phyloP scores from a whole-genome alignment of 495 filamentous ascomycete genomes.

The Trichoderma parareesei region DNA sequence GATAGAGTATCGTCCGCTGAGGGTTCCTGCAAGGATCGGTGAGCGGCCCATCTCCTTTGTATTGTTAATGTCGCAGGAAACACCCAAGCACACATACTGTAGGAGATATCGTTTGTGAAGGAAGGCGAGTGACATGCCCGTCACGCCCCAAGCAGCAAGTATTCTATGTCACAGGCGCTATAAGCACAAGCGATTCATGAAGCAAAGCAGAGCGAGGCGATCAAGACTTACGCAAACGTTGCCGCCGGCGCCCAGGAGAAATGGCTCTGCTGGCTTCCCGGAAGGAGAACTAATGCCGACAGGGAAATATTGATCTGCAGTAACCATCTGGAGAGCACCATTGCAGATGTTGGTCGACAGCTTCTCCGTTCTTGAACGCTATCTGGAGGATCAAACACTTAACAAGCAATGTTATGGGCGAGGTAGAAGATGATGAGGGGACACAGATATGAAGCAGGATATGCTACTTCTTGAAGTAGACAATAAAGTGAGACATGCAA shows the following conservation, averaged over 20 bases:
- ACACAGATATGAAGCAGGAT: background rate
- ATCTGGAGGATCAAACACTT: background rate
- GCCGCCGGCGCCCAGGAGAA: background rate
- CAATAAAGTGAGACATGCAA: background rate
- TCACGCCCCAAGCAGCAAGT: background rate
- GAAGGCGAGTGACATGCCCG: background rate
- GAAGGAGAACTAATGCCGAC: background rate
- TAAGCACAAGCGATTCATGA: background rate
- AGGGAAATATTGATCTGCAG: conserved; percentile 2
- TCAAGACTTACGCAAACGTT: background rate
- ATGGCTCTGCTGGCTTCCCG: background rate
- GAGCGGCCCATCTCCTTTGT: background rate
- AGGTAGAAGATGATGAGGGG: background rate
- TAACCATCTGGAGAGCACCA: background rate
- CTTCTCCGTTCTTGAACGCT: background rate
- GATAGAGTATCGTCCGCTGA: background rate
- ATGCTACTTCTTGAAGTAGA: background rate
- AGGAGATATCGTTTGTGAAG: background rate
- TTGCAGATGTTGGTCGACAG: background rate
- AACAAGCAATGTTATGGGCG: background rate
- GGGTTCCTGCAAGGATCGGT: background rate
- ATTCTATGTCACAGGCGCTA: background rate
- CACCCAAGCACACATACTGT: background rate
- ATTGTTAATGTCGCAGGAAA: background rate
- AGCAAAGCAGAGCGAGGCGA: background rate